These are phyloP conservation scores for Raffaelea ambrosiae DNA, from an alignment of 2,329 filamentous ascomycete genomes.

Conservation along the genomic window DNA sequence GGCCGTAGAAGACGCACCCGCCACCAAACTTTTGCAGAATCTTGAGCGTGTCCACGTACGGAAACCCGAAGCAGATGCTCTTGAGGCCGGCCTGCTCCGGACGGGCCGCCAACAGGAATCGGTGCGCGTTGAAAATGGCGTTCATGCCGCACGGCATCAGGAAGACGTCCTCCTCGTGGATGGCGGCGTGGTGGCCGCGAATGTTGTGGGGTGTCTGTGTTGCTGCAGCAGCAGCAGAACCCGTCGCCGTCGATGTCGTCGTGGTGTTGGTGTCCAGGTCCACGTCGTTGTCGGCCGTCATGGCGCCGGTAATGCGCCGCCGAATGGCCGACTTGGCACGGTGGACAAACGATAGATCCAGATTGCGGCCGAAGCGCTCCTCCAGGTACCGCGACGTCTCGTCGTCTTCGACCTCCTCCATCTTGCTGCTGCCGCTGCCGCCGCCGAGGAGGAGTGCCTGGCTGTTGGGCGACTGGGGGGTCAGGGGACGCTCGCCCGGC, in stretches of 20 bases:
- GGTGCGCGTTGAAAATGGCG: slow-evolving; percentile 83
- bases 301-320: slow-evolving; percentile 77
- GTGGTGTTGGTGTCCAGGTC: slow-evolving; percentile 20
- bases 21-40: slow-evolving; percentile 91
- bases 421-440: slow-evolving; percentile 10
- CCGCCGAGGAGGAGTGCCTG: neutral
- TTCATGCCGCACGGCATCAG: slow-evolving; percentile 90
- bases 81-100: slow-evolving; percentile 43
- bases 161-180: slow-evolving; percentile 81
- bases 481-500: neutral
- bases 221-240: neutral
- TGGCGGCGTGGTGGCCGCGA: slow-evolving; percentile 48
- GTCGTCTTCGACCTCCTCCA: slow-evolving; percentile 23
- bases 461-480: slow-evolving; percentile 3
- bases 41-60: slow-evolving; percentile 94
- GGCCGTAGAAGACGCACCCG: slow-evolving; percentile 80
- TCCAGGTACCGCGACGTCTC: slow-evolving; percentile 81
- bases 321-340: slow-evolving; percentile 81
- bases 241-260: neutral
- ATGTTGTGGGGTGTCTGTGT: slow-evolving; percentile 40
- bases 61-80: slow-evolving; percentile 92
- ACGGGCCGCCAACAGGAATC: slow-evolving; percentile 57
- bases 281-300: slow-evolving; percentile 65
- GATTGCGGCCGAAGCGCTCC: slow-evolving; percentile 86
- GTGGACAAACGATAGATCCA: slow-evolving; percentile 68